A percentile compares a stretch with the other conserved stretches of the same genome.
phyloP scores from a whole-genome alignment of 2,329 filamentous ascomycete genomes.

The Claviceps sorghi region DNA sequence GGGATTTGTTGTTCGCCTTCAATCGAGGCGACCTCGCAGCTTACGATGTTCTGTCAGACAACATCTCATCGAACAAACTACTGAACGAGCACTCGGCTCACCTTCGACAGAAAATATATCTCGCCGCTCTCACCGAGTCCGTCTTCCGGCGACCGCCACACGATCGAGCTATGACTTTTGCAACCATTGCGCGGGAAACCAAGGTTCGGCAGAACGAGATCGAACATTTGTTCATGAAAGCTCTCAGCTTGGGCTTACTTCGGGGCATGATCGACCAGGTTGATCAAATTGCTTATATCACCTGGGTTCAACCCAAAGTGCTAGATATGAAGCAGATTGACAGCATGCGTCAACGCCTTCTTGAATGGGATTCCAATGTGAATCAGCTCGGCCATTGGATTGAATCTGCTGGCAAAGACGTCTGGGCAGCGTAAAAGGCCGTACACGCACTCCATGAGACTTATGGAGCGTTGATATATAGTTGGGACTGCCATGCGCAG shows the following conservation, averaged over 20 bases:
- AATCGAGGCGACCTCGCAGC: conserved; percentile 85
- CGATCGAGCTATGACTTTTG: conserved; percentile 86
- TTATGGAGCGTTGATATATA: background rate
- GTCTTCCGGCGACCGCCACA: conserved; percentile 94
- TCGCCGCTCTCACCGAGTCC: conserved; percentile 88
- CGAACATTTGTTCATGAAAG: conserved; percentile 98
- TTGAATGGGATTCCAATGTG: conserved; percentile 92
- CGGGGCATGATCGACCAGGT: conserved; percentile 94
- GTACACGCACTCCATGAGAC: background rate
- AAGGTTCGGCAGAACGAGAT: conserved; percentile 86
- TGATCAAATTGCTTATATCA: conserved; percentile 82
- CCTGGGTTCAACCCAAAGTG: conserved; percentile 98
- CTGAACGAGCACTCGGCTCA: conserved; percentile 68
- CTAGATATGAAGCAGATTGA: conserved; percentile 91
- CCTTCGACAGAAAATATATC: conserved; percentile 92
- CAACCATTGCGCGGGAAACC: conserved; percentile 77
- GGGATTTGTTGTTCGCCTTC: conserved; percentile 92
- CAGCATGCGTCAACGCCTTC: conserved; percentile 73
- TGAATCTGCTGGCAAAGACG: conserved; percentile 81
- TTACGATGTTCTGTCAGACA: conserved; percentile 68
- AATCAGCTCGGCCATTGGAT: conserved; percentile 97
- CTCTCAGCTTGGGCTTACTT: conserved; percentile 80
- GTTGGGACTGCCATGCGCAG: background rate
- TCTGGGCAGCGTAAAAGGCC: conserved; percentile 64
- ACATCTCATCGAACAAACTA: conserved; percentile 66